phyloP scores from a whole-genome alignment of 75 land plant species.

The Cryptomeria japonica region DNA sequence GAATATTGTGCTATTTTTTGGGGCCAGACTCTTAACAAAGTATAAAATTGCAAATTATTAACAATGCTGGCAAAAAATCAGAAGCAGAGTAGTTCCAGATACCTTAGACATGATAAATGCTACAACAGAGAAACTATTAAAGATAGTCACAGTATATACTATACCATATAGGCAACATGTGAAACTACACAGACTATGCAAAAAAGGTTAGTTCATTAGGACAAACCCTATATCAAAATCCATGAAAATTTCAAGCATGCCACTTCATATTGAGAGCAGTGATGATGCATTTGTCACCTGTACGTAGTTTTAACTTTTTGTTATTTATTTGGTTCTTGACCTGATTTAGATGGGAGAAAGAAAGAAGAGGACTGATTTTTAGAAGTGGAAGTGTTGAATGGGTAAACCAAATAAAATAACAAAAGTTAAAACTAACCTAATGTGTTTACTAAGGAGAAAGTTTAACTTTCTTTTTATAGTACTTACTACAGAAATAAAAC shows the following conservation, averaged over 20 bases:
- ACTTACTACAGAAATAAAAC: too few relatives aligned
- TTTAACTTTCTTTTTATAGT: too few relatives aligned
- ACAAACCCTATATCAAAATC: not conserved
- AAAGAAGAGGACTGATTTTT: too few relatives aligned
- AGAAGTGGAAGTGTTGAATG: too few relatives aligned
- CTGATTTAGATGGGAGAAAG: too few relatives aligned
- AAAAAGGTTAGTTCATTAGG: not conserved
- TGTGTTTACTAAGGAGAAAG: too few relatives aligned
- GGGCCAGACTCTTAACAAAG: not conserved
- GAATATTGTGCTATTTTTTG: not conserved
- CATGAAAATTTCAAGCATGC: not conserved
- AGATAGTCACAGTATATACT: not conserved
- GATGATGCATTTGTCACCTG: not conserved
- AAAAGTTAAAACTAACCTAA: too few relatives aligned
- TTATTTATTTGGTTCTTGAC: too few relatives aligned
- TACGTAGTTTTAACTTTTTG: not conserved
- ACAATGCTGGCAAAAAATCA: not conserved
- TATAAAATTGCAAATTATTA: not conserved
- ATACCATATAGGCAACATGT: not conserved
- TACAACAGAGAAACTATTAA: not conserved
- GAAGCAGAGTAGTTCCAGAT: not conserved
- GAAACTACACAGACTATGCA: not conserved
- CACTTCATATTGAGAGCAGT: not conserved
- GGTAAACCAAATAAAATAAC: too few relatives aligned
- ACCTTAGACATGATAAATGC: not conserved